These are phyloP conservation scores for Peronospora farinosa DNA, from an alignment of 352 stramenopile species.

Conservation along the genomic window DNA sequence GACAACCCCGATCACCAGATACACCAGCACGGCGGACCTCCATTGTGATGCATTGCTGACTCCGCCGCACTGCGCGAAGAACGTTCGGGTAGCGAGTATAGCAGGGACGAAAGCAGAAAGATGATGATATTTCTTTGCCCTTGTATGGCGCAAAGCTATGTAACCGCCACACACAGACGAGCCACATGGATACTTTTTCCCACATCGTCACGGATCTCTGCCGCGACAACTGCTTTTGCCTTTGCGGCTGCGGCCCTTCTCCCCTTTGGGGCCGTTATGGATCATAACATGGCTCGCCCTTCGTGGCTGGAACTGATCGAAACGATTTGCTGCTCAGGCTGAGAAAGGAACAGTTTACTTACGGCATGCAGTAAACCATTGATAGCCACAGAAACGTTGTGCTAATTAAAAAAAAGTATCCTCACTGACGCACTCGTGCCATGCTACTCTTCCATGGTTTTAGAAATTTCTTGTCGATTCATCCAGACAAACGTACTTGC, in stretches of 20 bases:
- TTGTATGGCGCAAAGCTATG: constrained; percentile 16
- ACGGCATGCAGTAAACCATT: not conserved
- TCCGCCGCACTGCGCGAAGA: constrained; percentile 8
- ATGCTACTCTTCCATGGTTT: constrained; percentile 1
- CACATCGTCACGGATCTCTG: constrained; percentile 11
- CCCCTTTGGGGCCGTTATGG: constrained; percentile 11
- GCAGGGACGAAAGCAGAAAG: constrained; percentile 8
- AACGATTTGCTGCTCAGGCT: constrained; percentile 8
- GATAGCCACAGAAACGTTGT: not conserved
- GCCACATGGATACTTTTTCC: constrained; percentile 18
- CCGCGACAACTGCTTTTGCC: constrained; percentile 13
- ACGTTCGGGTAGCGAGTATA: constrained; percentile 16
- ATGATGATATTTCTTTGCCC: not conserved
- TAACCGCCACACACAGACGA: constrained; percentile 9
- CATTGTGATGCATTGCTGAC: constrained; percentile 2
- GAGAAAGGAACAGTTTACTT: not conserved
- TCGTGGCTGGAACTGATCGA: not conserved
- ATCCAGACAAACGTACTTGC: no score
- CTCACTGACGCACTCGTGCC: constrained; percentile 6
- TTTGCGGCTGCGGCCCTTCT: constrained; percentile 16
- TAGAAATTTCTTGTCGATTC: not conserved
- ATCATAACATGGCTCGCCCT: constrained; percentile 4
- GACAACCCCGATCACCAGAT: not conserved
- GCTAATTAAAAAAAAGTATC: constrained; percentile 6
- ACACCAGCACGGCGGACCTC: not conserved